Conservation (phyloP, 257 asterid species). For the Haberlea rhodopensis region DNA sequence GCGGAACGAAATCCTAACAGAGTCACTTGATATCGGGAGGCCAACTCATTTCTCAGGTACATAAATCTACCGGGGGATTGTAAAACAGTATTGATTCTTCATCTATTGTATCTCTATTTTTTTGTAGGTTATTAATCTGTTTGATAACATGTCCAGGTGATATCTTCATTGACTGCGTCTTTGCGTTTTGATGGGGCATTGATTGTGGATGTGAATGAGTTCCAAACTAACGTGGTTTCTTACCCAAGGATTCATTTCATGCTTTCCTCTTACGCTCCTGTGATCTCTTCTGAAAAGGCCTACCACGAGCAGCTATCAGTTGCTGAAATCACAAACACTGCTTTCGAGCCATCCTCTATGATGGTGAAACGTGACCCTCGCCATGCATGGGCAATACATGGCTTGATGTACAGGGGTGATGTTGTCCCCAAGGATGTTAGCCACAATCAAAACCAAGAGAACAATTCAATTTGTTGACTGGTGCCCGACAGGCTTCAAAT, state of each 20-base stretch:
- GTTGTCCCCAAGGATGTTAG: conserved; percentile 53
- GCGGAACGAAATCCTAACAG: too few species aligned
- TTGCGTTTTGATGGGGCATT: conserved; percentile 50
- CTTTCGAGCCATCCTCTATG: too few species aligned
- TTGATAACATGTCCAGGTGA: conserved; percentile 30
- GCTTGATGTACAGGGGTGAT: conserved; percentile 56
- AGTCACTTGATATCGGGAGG: conserved; percentile 55
- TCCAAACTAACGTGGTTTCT: conserved; percentile 56
- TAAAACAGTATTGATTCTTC: too few species aligned
- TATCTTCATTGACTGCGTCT: conserved; percentile 51
- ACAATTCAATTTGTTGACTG: conserved; percentile 56
- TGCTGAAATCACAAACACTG: conserved; percentile 61
- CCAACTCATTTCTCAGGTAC: conserved; percentile 60
- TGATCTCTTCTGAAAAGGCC: conserved; percentile 54
- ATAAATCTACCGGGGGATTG: neutral
- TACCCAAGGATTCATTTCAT: conserved; percentile 58
- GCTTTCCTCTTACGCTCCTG: conserved; percentile 59
- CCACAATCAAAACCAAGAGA: conserved; percentile 54
- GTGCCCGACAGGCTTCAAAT: conserved; percentile 56
- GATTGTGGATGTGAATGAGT: conserved; percentile 54
- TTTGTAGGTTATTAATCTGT: too few species aligned
- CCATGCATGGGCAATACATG: conserved; percentile 51
- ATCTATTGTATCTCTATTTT: too few species aligned
- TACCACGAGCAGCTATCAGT: conserved; percentile 56
- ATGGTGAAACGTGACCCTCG: conserved; percentile 56